Base-by-base conservation (phyloP, 1,284 basidiomycete species). In the Malassezia brasiliensis region DNA sequence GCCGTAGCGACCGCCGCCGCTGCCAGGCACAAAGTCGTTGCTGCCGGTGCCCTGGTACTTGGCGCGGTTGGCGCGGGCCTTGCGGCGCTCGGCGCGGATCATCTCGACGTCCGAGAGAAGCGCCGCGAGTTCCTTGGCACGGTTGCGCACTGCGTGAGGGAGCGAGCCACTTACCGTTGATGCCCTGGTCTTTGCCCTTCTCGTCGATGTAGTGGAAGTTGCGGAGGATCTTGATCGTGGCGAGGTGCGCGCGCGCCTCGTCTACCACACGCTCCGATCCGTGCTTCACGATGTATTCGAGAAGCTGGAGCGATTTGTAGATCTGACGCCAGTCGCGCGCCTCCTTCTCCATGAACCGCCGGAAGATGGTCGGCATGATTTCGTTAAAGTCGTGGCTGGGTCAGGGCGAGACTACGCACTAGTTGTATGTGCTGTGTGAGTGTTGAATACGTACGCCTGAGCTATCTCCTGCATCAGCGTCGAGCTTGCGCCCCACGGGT, bases 191-290 rank as follows among this genome's bases (percentile, higher is more conserved):
- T 76, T 98, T 98, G 56, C 89, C 90, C 77, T 93, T 94, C 65
- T 98, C 93, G 67, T 98, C 94, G 55, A 96, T 89, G 76, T 96
- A 96, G 75, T 98, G 94, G 78, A 98, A 98, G 72, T 86, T 96
- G 59, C 91, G 81, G 9, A 98, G 82, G 86, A 98, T 96, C 79
- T 96, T 96, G 75, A 98, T 83, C 28, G 91, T 96, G 37, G 87
- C 85, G 19, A 96, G 80, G 74, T 98, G 94, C 1, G 89, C 87
- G 54, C 93, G 82, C 2, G 94, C 90, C 76, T 98, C 93, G 70
- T 98, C 93, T 15, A 98, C 90, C 3, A 98, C 94, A 41, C 94
- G 85, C 75, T 98, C 93, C 20, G 88, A 90, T n/a, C 93, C 94
- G 68, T 98, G 88, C 78, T 96, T 98, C 74, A 96, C 81, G 52